Percentiles rank a stretch among this genome's conserved stretches.
Evolutionary conservation across 192 early-diverging fungal genomes (phyloP).

Genomic region (Backusella australiensis): DNA sequence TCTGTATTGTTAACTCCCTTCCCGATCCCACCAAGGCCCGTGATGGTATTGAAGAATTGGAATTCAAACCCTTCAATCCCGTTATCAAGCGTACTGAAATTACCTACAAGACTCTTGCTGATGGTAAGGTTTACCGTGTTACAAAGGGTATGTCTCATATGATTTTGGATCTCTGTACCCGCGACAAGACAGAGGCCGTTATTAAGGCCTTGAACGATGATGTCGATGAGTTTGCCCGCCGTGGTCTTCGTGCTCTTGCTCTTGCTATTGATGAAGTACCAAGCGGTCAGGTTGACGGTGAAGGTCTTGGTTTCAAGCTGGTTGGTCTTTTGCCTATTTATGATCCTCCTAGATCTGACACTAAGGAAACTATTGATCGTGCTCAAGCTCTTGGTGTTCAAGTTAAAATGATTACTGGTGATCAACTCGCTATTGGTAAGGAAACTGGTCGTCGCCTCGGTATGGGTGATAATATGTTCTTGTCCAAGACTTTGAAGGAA

Average conservation of each 20-base stretch:
- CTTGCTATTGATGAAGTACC: constrained; percentile 70
- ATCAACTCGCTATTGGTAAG: constrained; percentile 76
- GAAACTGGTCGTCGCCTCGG: constrained; percentile 71
- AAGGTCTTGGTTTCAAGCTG: constrained; percentile 65
- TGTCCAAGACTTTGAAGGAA: constrained; percentile 59
- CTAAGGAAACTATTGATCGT: constrained; percentile 76
- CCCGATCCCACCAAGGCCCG: constrained; percentile 55
- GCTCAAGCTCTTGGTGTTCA: constrained; percentile 68
- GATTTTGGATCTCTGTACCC: constrained; percentile 69
- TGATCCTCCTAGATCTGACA: constrained; percentile 78
- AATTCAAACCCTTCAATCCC: constrained; percentile 78
- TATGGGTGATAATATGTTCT: constrained; percentile 74
- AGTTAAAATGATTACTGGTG: constrained; percentile 95
- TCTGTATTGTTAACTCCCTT: constrained; percentile 66
- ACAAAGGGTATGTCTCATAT: constrained; percentile 77
- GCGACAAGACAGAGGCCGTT: constrained; percentile 60
- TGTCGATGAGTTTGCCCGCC: constrained; percentile 65
- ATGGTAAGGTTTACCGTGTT: constrained; percentile 63
- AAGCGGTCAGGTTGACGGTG: constrained; percentile 53
- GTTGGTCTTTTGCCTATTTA: constrained; percentile 72
- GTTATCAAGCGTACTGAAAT: constrained; percentile 74
- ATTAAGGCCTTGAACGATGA: constrained; percentile 47
- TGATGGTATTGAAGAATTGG: constrained; percentile 61
- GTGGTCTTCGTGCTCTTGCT: constrained; percentile 74
- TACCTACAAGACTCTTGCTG: constrained; percentile 59